Conservation (phyloP, 768 basidiomycete genomes). For the Crucibulum laeve region DNA sequence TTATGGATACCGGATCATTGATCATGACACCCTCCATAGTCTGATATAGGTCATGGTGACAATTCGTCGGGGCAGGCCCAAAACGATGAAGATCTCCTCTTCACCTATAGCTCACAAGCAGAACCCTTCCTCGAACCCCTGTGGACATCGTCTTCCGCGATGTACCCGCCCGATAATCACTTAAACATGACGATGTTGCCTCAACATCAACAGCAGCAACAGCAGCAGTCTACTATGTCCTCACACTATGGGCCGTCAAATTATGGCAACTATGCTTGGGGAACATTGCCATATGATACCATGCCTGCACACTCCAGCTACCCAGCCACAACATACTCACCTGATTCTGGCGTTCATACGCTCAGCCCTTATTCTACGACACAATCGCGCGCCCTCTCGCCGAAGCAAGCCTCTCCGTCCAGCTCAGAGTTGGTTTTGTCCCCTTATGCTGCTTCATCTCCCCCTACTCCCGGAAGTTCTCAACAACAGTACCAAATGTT, state of each 20-base stretch:
- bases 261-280: too few relatives aligned
- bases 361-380: neutral
- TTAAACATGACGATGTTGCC: neutral
- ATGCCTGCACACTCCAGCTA: neutral
- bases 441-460: neutral
- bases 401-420: neutral
- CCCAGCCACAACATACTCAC: neutral
- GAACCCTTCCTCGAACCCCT: neutral
- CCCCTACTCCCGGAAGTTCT: neutral
- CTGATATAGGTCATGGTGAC: neutral
- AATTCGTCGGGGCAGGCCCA: neutral
- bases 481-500: neutral
- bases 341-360: neutral
- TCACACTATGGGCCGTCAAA: too few relatives aligned
- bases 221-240: neutral
- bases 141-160: neutral
- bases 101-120: neutral
- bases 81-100: neutral
- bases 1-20: neutral
- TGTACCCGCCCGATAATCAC: neutral
- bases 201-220: neutral
- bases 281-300: neutral
- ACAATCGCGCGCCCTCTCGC: neutral
- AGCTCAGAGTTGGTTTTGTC: neutral
- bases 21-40: neutral